Evolutionary conservation across 2,329 filamentous ascomycete species (phyloP).

Genomic region (Cladosporium velox): DNA sequence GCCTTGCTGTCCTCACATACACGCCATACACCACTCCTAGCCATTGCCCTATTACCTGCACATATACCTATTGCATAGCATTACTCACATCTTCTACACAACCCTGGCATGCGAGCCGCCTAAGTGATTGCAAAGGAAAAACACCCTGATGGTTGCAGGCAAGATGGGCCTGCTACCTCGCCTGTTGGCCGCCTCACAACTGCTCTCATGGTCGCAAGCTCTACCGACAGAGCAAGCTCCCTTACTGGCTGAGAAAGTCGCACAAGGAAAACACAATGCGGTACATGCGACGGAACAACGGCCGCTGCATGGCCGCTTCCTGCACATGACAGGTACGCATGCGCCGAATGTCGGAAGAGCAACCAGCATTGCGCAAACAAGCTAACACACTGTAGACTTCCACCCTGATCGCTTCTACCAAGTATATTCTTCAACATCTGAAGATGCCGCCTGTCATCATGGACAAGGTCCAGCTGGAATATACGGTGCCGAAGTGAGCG

Average conservation of each 20-base stretch:
- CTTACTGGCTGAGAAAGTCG: background rate
- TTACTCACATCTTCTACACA: background rate
- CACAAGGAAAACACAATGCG: background rate
- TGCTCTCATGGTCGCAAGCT: conserved; percentile 3
- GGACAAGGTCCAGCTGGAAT: conserved; percentile 74
- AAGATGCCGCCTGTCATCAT: conserved; percentile 74
- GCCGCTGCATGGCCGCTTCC: conserved; percentile 65
- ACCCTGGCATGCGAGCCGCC: conserved; percentile 1
- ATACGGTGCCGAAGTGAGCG: conserved; percentile 82
- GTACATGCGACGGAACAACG: conserved; percentile 24
- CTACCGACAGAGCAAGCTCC: conserved; percentile 16
- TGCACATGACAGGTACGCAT: conserved; percentile 80
- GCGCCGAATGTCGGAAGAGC: conserved; percentile 19
- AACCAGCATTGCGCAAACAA: conserved; percentile 18
- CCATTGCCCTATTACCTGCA: background rate
- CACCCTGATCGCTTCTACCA: conserved; percentile 91
- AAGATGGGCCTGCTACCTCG: conserved; percentile 12
- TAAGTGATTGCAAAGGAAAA: conserved; percentile 6
- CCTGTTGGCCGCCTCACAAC: conserved; percentile 11
- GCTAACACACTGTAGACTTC: conserved; percentile 62
- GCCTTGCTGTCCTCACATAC: background rate
- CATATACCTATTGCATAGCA: background rate
- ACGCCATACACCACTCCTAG: conserved; percentile 1
- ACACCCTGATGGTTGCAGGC: conserved; percentile 20
- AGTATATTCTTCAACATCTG: conserved; percentile 69